A percentile compares a stretch with the other conserved stretches of the same genome.
These are phyloP conservation scores for Pyricularia grisea DNA, from an alignment of 2,329 filamentous ascomycete genomes.

Conservation along the genomic window DNA sequence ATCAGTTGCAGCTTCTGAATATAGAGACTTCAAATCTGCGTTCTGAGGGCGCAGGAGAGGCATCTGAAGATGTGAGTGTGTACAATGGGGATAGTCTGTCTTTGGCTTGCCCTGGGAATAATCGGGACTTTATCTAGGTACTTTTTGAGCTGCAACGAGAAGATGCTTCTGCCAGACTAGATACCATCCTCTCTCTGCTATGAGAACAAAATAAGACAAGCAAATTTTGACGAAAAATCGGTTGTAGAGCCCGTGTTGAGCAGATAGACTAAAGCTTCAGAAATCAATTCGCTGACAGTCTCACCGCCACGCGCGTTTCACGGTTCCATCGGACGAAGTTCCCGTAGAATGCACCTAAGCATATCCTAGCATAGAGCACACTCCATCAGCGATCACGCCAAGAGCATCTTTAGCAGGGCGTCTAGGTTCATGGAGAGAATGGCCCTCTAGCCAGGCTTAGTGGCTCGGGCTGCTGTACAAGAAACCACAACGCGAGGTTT, in stretches of 20 bases:
- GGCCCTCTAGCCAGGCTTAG: not conserved
- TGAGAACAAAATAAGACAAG: too few relatives aligned
- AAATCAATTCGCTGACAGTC: not conserved
- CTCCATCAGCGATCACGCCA: not conserved
- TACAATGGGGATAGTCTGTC: too few relatives aligned
- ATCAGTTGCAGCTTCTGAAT: too few relatives aligned
- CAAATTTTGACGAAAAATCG: not conserved
- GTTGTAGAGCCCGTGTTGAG: not conserved
- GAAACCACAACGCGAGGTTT: not conserved
- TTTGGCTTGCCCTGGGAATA: too few relatives aligned
- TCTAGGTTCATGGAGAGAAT: not conserved
- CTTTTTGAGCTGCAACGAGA: too few relatives aligned
- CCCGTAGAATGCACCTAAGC: not conserved
- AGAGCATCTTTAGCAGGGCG: not conserved
- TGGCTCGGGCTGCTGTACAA: not conserved
- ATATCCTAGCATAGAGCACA: not conserved
- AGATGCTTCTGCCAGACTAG: too few relatives aligned
- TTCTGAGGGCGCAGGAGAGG: too few relatives aligned
- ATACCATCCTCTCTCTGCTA: too few relatives aligned
- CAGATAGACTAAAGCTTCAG: rapidly evolving
- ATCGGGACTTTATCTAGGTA: too few relatives aligned
- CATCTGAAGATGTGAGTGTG: too few relatives aligned
- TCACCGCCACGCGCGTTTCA: not conserved
- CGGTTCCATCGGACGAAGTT: not conserved
- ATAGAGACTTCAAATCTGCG: too few relatives aligned